Evolutionary conservation across 805 yeast genomes (phyloP).

Genomic region (Nakazawaea wickerhamii): DNA sequence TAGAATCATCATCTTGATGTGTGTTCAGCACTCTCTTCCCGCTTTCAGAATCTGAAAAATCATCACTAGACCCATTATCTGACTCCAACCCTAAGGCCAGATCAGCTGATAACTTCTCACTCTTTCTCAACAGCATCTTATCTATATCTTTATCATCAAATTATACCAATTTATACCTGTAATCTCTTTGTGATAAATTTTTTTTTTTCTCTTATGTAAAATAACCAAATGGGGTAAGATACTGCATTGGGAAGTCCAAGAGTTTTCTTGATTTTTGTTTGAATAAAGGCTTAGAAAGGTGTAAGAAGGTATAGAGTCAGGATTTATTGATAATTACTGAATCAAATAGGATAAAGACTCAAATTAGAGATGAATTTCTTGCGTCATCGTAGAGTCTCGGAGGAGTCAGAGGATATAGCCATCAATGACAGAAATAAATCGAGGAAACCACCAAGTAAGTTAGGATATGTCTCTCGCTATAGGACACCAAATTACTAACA

Average conservation of each 20-base stretch:
- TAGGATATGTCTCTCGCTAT: no score
- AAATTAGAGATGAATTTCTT: conserved; percentile 16
- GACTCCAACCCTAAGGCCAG: conserved; percentile 10
- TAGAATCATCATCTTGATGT: conserved; percentile 9
- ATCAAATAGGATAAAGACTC: neutral
- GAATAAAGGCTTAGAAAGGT: neutral
- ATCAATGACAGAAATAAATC: conserved; percentile 27
- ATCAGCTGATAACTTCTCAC: conserved; percentile 8
- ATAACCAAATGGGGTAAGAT: neutral
- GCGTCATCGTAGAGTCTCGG: conserved; percentile 9
- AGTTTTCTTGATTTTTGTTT: neutral
- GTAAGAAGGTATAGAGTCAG: conserved; percentile 13
- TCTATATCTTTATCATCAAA: neutral
- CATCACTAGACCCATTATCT: conserved; percentile 2
- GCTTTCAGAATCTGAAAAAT: neutral
- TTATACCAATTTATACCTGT: neutral
- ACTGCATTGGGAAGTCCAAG: neutral
- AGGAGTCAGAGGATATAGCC: conserved; percentile 6
- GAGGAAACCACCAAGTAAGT: conserved; percentile 46
- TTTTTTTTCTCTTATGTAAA: neutral
- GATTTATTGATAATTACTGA: neutral
- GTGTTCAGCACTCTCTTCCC: neutral
- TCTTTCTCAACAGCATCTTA: neutral
- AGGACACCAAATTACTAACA: neutral
- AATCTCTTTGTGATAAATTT: neutral